phyloP scores from a whole-genome alignment of 495 filamentous ascomycete species.

The Penicillium manginii region DNA sequence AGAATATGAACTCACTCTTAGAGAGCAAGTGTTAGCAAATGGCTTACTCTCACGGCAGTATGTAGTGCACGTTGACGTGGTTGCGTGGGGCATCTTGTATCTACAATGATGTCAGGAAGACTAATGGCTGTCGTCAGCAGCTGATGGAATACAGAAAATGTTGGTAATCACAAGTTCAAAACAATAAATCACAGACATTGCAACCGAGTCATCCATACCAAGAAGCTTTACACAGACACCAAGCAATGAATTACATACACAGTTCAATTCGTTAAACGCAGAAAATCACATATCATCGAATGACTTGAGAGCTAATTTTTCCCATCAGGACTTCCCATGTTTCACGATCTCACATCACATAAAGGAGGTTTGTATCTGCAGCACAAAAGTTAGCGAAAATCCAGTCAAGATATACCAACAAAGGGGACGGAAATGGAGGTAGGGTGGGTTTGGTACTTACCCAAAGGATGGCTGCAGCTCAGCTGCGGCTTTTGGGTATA shows the following conservation, averaged over 20 bases:
- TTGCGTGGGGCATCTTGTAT: too few relatives aligned
- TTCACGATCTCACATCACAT: slow-evolving; percentile 59
- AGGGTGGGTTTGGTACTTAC: slow-evolving; percentile 55
- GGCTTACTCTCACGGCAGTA: neutral
- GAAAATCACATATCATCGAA: slow-evolving; percentile 9
- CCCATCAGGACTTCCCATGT: slow-evolving; percentile 2
- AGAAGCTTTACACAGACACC: slow-evolving; percentile 20
- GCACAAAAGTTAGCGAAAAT: slow-evolving; percentile 1
- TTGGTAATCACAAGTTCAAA: slow-evolving; percentile 17
- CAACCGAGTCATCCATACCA: slow-evolving; percentile 17
- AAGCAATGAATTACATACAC: slow-evolving; percentile 29
- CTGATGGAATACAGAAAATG: neutral
- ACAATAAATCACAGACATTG: slow-evolving; percentile 23
- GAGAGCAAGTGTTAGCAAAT: neutral
- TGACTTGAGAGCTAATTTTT: neutral
- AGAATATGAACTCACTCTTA: neutral
- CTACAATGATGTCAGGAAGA: slow-evolving; percentile 27
- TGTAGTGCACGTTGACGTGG: too few relatives aligned
- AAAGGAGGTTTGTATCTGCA: slow-evolving; percentile 65
- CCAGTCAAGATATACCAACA: neutral
- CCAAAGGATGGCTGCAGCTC: slow-evolving; percentile 93
- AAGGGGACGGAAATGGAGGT: neutral
- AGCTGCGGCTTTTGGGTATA: slow-evolving; percentile 97
- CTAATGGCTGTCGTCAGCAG: slow-evolving; percentile 12
- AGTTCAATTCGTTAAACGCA: slow-evolving; percentile 17